phyloP scores from a whole-genome alignment of 352 stramenopile genomes.

The Globisporangium splendens region DNA sequence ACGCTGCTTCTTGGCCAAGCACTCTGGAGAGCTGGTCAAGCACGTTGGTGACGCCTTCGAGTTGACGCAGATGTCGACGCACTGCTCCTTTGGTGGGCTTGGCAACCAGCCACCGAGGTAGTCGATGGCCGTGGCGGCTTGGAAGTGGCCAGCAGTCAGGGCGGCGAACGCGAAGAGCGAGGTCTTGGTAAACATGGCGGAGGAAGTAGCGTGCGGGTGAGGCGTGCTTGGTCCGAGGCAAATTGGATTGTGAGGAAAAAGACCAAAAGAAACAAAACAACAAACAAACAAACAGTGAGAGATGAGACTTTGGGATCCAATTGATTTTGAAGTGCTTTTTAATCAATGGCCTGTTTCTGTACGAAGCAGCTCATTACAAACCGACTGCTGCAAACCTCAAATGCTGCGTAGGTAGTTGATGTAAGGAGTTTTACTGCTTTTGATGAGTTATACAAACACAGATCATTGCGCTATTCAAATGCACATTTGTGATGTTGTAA shows the following conservation, averaged over 20 bases:
- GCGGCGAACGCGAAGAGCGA: conserved; percentile 4
- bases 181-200: conserved; percentile 5
- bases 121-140: conserved; percentile 20
- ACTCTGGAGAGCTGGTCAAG: conserved; percentile 39
- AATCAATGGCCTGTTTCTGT: too few species aligned
- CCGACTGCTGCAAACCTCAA: too few species aligned
- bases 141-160: background rate
- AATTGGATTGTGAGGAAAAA: background rate
- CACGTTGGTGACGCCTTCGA: conserved; percentile 47
- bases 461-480: too few species aligned
- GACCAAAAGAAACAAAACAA: too few species aligned
- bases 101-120: conserved; percentile 57
- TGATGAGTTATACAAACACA: too few species aligned
- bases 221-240: conserved; percentile 3
- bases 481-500: too few species aligned
- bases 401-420: too few species aligned
- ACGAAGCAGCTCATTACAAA: too few species aligned
- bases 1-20: conserved; percentile 53
- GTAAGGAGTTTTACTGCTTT: too few species aligned
- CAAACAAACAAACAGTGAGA: too few species aligned
- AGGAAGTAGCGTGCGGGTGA: background rate
- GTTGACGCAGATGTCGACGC: conserved; percentile 64
- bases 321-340: too few species aligned
- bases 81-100: conserved; percentile 34
- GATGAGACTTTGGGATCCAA: too few species aligned